These are phyloP conservation scores for Pichia occidentalis DNA, from an alignment of 805 yeast genomes.

Conservation along the genomic window DNA sequence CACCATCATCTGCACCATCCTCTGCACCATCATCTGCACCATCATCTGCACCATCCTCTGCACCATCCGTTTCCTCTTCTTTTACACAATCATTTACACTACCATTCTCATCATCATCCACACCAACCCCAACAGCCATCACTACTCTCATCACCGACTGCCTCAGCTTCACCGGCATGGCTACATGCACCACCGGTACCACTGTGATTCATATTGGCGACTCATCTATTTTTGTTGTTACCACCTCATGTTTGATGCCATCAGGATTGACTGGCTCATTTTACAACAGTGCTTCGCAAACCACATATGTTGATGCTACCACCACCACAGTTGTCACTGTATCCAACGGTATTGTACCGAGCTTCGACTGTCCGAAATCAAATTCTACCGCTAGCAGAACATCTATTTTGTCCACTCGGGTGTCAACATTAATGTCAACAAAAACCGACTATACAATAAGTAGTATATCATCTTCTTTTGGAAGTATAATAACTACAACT, in stretches of 20 bases:
- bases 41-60: neutral
- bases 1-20: slow-evolving; percentile 7
- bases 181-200: neutral
- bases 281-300: slow-evolving; percentile 1
- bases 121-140: neutral
- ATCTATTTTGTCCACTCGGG: no score
- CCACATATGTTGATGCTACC: neutral
- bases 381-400: no score
- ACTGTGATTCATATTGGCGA: slow-evolving; percentile 4
- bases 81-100: slow-evolving; percentile 2
- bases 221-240: neutral
- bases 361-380: slow-evolving; percentile 6
- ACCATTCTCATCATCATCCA: slow-evolving; percentile 1
- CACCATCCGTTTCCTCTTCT: neutral
- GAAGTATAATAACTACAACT: no score
- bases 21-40: neutral
- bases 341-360: slow-evolving; percentile 8
- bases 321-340: slow-evolving; percentile 6
- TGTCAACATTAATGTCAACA: no score
- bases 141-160: slow-evolving; percentile 6
- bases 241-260: slow-evolving; percentile 8
- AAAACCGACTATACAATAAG: no score
- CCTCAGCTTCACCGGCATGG: neutral
- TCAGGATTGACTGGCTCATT: slow-evolving; percentile 11
- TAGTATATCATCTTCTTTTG: no score